Evolutionary conservation across 768 basidiomycete genomes (phyloP).

Genomic region (Leccinum uliginosum): DNA sequence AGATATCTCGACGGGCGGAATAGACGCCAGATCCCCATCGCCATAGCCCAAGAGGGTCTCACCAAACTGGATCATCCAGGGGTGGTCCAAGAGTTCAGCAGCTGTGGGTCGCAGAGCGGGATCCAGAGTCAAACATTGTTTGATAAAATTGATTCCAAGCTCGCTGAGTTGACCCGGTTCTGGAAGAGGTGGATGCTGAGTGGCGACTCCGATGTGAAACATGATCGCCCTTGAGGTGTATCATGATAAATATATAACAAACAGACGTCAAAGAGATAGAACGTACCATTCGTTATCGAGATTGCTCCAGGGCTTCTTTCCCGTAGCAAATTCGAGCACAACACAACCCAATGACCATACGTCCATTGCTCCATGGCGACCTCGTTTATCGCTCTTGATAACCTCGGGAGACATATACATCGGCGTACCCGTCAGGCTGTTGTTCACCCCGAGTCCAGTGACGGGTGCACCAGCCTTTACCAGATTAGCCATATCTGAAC

Average conservation of each 20-base stretch:
- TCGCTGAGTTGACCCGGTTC: constrained; percentile 87
- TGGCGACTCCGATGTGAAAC: constrained; percentile 98
- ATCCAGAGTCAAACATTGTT: constrained; percentile 86
- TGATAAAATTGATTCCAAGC: constrained; percentile 90
- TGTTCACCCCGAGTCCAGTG: constrained; percentile 54
- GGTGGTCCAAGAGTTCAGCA: constrained; percentile 76
- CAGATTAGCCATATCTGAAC: constrained; percentile 36
- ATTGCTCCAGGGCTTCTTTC: constrained; percentile 97
- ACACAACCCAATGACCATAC: constrained; percentile 98
- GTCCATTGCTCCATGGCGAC: constrained; percentile 93
- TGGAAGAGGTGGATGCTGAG: constrained; percentile 92
- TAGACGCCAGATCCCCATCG: constrained; percentile 53
- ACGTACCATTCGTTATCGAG: constrained; percentile 97
- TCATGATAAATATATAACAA: constrained; percentile 4
- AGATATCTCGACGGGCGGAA: constrained; percentile 42
- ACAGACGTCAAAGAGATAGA: background rate
- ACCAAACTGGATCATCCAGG: constrained; percentile 85
- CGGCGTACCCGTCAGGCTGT: constrained; percentile 92
- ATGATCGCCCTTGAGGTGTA: constrained; percentile 83
- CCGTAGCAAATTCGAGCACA: constrained; percentile 94
- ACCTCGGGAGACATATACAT: constrained; percentile 99
- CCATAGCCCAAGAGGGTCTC: constrained; percentile 67
- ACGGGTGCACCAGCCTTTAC: constrained; percentile 33
- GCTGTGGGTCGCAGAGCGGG: constrained; percentile 81
- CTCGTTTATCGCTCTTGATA: constrained; percentile 88